Conservation (phyloP, 148 eudicot species). For the Chenopodium berlandieri region DNA sequence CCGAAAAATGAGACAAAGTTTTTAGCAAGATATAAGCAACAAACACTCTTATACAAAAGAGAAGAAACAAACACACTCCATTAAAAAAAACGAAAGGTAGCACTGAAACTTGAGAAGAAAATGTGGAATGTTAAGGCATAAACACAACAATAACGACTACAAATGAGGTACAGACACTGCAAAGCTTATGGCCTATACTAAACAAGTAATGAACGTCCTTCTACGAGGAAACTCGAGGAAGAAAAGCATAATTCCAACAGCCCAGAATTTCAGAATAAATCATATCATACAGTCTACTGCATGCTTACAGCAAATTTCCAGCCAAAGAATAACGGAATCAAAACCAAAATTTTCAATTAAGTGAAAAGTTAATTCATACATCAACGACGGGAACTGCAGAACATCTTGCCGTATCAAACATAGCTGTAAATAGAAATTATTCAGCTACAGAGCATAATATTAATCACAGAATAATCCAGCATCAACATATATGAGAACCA, state of each 20-base stretch:
- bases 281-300: background rate
- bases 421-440: background rate
- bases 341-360: background rate
- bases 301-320: conserved; percentile 3
- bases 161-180: background rate
- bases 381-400: background rate
- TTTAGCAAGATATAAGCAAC: background rate
- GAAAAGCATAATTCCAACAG: background rate
- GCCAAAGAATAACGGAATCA: background rate
- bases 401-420: background rate
- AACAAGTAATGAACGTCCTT: background rate
- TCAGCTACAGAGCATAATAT: background rate
- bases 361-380: background rate
- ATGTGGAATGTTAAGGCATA: background rate
- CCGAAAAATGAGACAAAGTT: background rate
- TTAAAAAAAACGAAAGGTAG: background rate
- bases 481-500: background rate
- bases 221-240: background rate
- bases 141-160: too few species aligned
- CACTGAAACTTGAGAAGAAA: background rate
- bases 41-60: background rate
- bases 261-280: background rate
- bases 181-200: background rate
- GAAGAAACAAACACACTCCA: background rate
- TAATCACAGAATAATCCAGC: background rate